These are phyloP conservation scores for Ustilago cynodontis DNA, from an alignment of 1,284 basidiomycete genomes.

Conservation along the genomic window DNA sequence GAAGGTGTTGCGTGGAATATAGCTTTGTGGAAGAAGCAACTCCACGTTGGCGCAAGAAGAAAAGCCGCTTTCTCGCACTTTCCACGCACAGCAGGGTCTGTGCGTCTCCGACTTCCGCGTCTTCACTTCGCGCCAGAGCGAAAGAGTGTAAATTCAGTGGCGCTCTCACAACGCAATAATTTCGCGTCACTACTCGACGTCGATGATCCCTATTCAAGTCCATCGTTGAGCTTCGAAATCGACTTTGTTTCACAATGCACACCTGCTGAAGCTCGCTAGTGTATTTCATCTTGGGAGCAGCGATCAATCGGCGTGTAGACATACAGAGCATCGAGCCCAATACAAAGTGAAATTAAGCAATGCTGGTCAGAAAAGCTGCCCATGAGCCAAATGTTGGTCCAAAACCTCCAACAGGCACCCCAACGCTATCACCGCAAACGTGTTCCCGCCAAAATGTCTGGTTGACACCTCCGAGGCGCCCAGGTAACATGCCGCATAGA, in stretches of 20 bases:
- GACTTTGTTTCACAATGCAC: background rate
- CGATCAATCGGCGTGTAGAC: too few species aligned
- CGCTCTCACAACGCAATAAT: slow-evolving; percentile 4
- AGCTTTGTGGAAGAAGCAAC: background rate
- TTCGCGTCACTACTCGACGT: background rate
- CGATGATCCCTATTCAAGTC: background rate
- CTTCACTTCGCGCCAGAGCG: background rate
- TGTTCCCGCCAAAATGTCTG: slow-evolving; percentile 35
- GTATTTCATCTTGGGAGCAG: too few species aligned
- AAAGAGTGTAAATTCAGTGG: background rate
- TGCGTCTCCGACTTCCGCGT: slow-evolving; percentile 3
- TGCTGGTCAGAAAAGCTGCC: slow-evolving; percentile 10
- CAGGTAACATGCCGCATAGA: slow-evolving; percentile 33
- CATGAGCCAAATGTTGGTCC: slow-evolving; percentile 18
- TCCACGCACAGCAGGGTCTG: slow-evolving; percentile 8
- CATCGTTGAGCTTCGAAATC: background rate
- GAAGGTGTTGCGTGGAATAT: background rate
- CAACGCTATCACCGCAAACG: slow-evolving; percentile 39
- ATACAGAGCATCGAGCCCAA: too few species aligned
- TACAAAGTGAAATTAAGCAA: too few species aligned
- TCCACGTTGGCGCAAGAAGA: background rate
- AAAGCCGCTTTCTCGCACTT: slow-evolving; percentile 28
- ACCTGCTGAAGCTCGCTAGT: too few species aligned
- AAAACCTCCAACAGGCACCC: slow-evolving; percentile 30
- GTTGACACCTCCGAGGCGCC: slow-evolving; percentile 21